Evolutionary conservation across 2,329 filamentous ascomycete species (phyloP), one percentile per base, ranked within the genome.

Genomic region (Hypoxylon sp.): DNA sequence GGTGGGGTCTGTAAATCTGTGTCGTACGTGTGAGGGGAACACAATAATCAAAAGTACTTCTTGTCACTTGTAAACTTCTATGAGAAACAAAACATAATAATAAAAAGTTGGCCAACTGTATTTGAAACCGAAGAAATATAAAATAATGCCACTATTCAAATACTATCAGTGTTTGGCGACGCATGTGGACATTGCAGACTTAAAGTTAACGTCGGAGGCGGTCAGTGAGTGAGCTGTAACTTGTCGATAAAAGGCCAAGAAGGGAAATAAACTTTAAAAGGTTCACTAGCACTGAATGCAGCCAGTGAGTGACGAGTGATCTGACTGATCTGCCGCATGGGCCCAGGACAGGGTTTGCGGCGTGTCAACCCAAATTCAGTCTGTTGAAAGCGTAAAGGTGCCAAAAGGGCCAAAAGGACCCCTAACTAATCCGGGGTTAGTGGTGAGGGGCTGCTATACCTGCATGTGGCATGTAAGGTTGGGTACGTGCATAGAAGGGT

Each of bases 351-450:
- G 52, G 63, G 60, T 63, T 60, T 54, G 30, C 52, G 54, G 45
- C 50, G 46, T 61, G 62, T 60, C 29, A 56, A 61, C 30, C 43
- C 19, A 41, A 58, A 55, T 52, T 58, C 34, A 43, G 43, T 41
- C 54, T 29, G 47, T 58, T 52, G 61, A 51, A 67, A 63, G 47
- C 67, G 56, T 67, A 61, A 51, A 66, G 14, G 34, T 7, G 12
- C 16, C 43, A 32, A 19, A 51, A 66, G 14, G 34, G 12, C 16
- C 43, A 32, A 25, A 45, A 61, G 46, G 46, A 60, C 47, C 60
- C 58, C 60, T 64, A 68, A 59, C 67, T 63, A 60, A 67, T 67
- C 67, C 67, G 63, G 67, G 63, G 61, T 63, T 67, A 62, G 50
- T 39, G 54, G 21, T 57, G 57, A 62, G 52, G 60, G 55, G 54